phyloP scores from a whole-genome alignment of 495 filamentous ascomycete genomes.

The Polyplosphaeria fusca region DNA sequence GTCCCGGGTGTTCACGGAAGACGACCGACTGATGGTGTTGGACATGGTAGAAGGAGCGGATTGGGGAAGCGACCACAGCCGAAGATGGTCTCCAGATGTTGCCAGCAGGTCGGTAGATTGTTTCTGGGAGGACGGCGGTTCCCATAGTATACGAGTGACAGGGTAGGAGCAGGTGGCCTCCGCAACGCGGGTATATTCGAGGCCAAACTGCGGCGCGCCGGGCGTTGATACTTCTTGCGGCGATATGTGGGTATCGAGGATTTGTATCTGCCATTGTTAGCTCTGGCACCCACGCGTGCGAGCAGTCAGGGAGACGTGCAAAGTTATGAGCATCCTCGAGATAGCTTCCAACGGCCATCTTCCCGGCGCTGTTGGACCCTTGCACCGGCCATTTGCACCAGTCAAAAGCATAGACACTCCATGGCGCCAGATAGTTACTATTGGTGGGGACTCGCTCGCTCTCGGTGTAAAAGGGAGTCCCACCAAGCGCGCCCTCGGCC shows the following conservation, averaged over 20 bases:
- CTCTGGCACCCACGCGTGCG: too few relatives aligned
- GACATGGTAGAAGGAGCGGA: constrained; percentile 53
- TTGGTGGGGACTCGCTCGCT: constrained; percentile 55
- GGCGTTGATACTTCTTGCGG: constrained; percentile 72
- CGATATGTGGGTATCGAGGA: constrained; percentile 78
- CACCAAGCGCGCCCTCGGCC: constrained; percentile 59
- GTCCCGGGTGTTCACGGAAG: constrained; percentile 58
- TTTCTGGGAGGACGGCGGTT: constrained; percentile 95
- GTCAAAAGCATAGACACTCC: constrained; percentile 93
- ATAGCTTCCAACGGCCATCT: constrained; percentile 93
- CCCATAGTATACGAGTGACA: constrained; percentile 94
- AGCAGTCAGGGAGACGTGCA: constrained; percentile 51
- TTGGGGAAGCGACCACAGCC: constrained; percentile 84
- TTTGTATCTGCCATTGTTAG: constrained; percentile 99
- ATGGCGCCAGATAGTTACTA: constrained; percentile 91
- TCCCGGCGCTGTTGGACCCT: constrained; percentile 65
- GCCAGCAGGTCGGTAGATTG: constrained; percentile 93
- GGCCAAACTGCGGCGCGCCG: constrained; percentile 64
- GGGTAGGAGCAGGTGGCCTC: constrained; percentile 98
- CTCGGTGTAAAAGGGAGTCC: constrained; percentile 47
- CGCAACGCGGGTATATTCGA: constrained; percentile 92
- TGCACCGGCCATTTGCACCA: constrained; percentile 98
- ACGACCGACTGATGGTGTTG: constrained; percentile 71
- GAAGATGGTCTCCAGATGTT: constrained; percentile 93
- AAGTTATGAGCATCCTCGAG: constrained; percentile 97